Evolutionary conservation across 257 asterid genomes (phyloP).

Genomic region (Gentiana dahurica): DNA sequence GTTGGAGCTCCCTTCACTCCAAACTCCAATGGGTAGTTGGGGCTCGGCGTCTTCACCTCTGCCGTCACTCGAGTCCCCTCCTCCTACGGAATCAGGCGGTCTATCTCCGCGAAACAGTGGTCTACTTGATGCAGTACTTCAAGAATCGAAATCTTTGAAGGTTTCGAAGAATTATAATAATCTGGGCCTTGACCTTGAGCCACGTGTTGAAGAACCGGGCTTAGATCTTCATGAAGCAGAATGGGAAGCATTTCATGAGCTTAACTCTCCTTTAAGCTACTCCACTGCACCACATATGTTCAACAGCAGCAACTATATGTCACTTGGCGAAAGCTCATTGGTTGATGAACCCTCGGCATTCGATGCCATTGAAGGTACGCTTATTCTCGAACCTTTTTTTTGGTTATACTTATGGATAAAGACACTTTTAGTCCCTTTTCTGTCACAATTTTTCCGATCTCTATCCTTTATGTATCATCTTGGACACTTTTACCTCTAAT

Average conservation of each 20-base stretch:
- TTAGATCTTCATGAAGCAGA: slow-evolving; percentile 26
- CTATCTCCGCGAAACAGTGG: slow-evolving; percentile 55
- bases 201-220: slow-evolving; percentile 14
- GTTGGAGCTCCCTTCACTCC: slow-evolving; percentile 99
- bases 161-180: slow-evolving; percentile 18
- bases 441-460: too few species aligned
- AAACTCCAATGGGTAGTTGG: slow-evolving; percentile 58
- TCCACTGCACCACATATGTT: slow-evolving; percentile 25
- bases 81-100: slow-evolving; percentile 26
- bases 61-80: slow-evolving; percentile 49
- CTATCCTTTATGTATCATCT: too few species aligned
- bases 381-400: slow-evolving; percentile 3
- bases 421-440: too few species aligned
- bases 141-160: slow-evolving; percentile 38
- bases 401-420: not conserved
- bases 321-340: slow-evolving; percentile 29
- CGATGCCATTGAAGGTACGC: slow-evolving; percentile 33
- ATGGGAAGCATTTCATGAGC: slow-evolving; percentile 41
- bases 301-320: slow-evolving; percentile 43
- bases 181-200: slow-evolving; percentile 19
- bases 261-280: slow-evolving; percentile 38
- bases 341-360: slow-evolving; percentile 33
- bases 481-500: too few species aligned
- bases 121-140: slow-evolving; percentile 51
- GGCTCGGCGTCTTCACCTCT: slow-evolving; percentile 55